phyloP scores from a whole-genome alignment of 345 rosid genomes.

The Lagerstroemia speciosa region DNA sequence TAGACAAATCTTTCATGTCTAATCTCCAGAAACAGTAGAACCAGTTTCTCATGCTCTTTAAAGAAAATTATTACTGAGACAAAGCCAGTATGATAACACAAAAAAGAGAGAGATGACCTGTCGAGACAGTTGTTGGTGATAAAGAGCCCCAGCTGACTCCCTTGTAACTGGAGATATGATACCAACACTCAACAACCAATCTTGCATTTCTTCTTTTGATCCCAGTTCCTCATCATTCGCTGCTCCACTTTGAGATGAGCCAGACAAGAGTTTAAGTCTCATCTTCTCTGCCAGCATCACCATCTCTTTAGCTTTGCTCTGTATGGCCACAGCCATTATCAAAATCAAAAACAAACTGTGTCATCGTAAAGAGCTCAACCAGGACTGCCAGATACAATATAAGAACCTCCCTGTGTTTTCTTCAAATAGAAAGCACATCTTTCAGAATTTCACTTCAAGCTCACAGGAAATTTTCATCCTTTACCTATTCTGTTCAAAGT shows the following conservation, averaged over 20 bases:
- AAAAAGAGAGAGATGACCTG: constrained; percentile 46
- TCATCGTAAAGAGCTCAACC: background rate
- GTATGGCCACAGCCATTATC: constrained; percentile 7
- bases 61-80: background rate
- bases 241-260: constrained; percentile 40
- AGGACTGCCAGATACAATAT: background rate
- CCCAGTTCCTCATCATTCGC: constrained; percentile 79
- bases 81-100: constrained; percentile 10
- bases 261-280: constrained; percentile 82
- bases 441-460: background rate
- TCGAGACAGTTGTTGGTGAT: constrained; percentile 83
- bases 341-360: background rate
- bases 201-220: constrained; percentile 91
- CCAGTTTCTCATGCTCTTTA: background rate
- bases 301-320: constrained; percentile 96
- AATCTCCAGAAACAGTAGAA: background rate
- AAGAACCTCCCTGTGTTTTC: background rate
- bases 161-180: constrained; percentile 91
- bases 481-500: background rate
- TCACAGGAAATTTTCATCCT: background rate
- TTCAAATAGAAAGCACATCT: background rate
- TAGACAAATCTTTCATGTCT: background rate
- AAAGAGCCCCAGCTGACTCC: constrained; percentile 91
- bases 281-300: constrained; percentile 84
- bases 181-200: constrained; percentile 93